A percentile compares a stretch with the other conserved stretches of the same genome.
Conservation (phyloP, 306 rosid species). For the Inga laurina region DNA sequence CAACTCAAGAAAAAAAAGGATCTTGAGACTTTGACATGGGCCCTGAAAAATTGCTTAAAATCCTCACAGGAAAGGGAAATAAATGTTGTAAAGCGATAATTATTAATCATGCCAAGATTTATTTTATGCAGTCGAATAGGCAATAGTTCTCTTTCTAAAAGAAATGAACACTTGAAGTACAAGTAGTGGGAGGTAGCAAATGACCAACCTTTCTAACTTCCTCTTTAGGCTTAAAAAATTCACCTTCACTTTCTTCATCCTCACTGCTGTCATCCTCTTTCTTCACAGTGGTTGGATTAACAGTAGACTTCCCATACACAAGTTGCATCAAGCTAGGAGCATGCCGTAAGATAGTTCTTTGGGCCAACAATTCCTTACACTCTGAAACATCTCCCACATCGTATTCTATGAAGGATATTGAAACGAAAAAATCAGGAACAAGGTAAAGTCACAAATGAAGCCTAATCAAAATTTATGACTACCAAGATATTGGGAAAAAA, state of each 20-base stretch:
- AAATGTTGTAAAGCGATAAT: conserved; percentile 7
- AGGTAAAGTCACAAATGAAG: neutral
- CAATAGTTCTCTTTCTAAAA: neutral
- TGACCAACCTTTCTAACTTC: conserved; percentile 70
- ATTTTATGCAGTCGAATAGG: neutral
- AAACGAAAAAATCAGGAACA: conserved; percentile 30
- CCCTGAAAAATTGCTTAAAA: neutral
- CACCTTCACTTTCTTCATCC: conserved; percentile 70
- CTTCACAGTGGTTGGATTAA: conserved; percentile 28
- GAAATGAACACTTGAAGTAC: neutral
- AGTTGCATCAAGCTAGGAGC: conserved; percentile 76
- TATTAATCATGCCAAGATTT: neutral
- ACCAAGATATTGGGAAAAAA: neutral
- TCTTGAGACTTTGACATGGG: neutral
- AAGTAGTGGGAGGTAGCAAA: conserved; percentile 21
- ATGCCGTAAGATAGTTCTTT: conserved; percentile 58
- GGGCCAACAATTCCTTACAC: conserved; percentile 80
- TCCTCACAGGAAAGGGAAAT: neutral
- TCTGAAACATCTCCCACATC: conserved; percentile 73
- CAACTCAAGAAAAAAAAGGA: neutral
- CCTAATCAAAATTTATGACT: neutral
- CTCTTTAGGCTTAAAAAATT: conserved; percentile 78
- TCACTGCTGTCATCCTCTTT: conserved; percentile 53
- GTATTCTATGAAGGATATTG: conserved; percentile 36
- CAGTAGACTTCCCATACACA: conserved; percentile 74